A percentile compares a stretch with the other conserved stretches of the same genome.
Conservation (phyloP, 139 green algal species). For the Chlorella sp. region DNA sequence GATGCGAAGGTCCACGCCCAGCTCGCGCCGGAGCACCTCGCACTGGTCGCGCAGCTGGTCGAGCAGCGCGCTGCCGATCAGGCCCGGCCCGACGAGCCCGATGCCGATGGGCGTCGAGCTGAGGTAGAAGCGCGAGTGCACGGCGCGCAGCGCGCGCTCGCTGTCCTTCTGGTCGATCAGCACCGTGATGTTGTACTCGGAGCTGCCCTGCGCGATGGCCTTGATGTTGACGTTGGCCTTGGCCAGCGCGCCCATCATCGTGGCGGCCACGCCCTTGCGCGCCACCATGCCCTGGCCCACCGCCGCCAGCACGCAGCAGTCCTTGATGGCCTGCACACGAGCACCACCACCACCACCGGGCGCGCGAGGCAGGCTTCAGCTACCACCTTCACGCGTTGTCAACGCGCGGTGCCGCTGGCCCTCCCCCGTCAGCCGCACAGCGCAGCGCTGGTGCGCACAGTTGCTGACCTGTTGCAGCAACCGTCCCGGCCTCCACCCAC, state of each 20-base stretch:
- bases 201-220: conserved; percentile 81
- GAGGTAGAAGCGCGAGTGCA: conserved; percentile 95
- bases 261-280: conserved; percentile 78
- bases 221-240: conserved; percentile 93
- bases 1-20: conserved; percentile 84
- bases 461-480: too few relatives aligned
- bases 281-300: conserved; percentile 92
- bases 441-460: too few relatives aligned
- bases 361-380: too few relatives aligned
- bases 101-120: conserved; percentile 81
- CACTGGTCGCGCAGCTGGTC: conserved; percentile 78
- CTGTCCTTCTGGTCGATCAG: conserved; percentile 75
- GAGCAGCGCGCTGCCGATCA: conserved; percentile 88
- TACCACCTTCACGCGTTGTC: too few relatives aligned
- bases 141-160: conserved; percentile 69
- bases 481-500: too few relatives aligned
- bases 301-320: conserved; percentile 90
- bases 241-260: conserved; percentile 89
- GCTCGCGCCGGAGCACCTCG: conserved; percentile 60
- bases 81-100: conserved; percentile 84
- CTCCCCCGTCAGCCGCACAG: too few relatives aligned
- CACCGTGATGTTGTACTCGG: conserved; percentile 99
- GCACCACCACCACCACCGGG: too few relatives aligned
- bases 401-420: too few relatives aligned
- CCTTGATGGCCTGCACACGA: conserved; percentile 56